phyloP scores from a whole-genome alignment of 768 basidiomycete species.

The Gyrodon lividus region DNA sequence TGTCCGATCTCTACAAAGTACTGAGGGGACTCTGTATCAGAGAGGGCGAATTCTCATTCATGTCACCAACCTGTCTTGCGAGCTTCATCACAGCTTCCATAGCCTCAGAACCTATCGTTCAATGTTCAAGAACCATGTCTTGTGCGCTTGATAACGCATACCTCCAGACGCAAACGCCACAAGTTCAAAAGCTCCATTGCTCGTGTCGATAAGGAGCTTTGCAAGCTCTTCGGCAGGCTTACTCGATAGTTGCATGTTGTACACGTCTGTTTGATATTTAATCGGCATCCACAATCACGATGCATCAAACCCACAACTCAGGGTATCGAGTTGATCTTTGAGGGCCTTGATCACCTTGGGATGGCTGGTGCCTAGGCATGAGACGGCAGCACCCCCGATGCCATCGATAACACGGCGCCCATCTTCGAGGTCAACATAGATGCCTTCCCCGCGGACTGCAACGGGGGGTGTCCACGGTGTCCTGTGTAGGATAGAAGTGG shows the following conservation, averaged over 20 bases:
- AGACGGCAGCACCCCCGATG: slow-evolving; percentile 83
- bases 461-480: slow-evolving; percentile 75
- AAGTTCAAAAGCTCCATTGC: slow-evolving; percentile 72
- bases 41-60: not conserved
- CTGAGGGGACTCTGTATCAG: slow-evolving; percentile 35
- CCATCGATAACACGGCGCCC: slow-evolving; percentile 73
- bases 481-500: slow-evolving; percentile 55
- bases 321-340: slow-evolving; percentile 75
- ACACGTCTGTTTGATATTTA: slow-evolving; percentile 58
- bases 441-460: slow-evolving; percentile 62
- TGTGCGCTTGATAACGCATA: slow-evolving; percentile 21
- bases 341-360: slow-evolving; percentile 71
- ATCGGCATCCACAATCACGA: not conserved
- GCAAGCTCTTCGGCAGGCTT: slow-evolving; percentile 81
- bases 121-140: not conserved
- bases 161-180: slow-evolving; percentile 78
- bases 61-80: slow-evolving; percentile 59
- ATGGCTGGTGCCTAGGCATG: slow-evolving; percentile 73
- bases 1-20: slow-evolving; percentile 73
- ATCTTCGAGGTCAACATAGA: slow-evolving; percentile 70
- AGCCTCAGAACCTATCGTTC: slow-evolving; percentile 71
- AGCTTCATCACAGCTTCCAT: slow-evolving; percentile 88
- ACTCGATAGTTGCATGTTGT: slow-evolving; percentile 82
- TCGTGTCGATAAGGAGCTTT: slow-evolving; percentile 56
- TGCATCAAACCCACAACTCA: slow-evolving; percentile 57